phyloP scores from a whole-genome alignment of 2,329 filamentous ascomycete genomes.

The Pyrenophora graminea region DNA sequence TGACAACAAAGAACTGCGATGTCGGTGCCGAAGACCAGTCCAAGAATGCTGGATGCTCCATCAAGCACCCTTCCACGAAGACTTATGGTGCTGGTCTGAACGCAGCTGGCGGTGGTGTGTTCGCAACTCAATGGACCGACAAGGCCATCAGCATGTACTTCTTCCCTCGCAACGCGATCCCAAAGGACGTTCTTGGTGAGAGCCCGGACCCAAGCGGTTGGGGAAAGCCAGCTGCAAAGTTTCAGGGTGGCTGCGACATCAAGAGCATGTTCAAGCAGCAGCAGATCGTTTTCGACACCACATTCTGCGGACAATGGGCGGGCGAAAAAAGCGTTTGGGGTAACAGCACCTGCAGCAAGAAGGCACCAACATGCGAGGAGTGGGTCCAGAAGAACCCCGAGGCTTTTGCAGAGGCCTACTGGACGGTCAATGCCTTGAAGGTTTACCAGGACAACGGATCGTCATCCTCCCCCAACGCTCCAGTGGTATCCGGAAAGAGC shows the following conservation, averaged over 20 bases:
- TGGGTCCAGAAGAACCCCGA: constrained; percentile 73
- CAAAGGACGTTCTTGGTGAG: constrained; percentile 63
- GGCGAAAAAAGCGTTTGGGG: constrained; percentile 66
- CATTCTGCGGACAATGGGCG: constrained; percentile 89
- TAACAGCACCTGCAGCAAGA: constrained; percentile 61
- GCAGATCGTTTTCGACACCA: constrained; percentile 79
- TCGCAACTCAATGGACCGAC: constrained; percentile 66
- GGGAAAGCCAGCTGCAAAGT: constrained; percentile 70
- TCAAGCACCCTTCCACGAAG: constrained; percentile 45
- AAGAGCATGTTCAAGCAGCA: constrained; percentile 70
- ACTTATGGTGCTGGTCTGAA: constrained; percentile 62
- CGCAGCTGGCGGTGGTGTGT: constrained; percentile 50
- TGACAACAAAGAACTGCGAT: constrained; percentile 56
- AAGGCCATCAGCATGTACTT: constrained; percentile 77
- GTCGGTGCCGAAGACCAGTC: constrained; percentile 47
- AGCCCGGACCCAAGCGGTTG: constrained; percentile 69
- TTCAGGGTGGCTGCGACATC: constrained; percentile 72
- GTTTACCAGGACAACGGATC: constrained; percentile 43
- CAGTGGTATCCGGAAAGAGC: constrained; percentile 18
- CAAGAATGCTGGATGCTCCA: constrained; percentile 50
- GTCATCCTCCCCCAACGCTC: constrained; percentile 12
- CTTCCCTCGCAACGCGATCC: constrained; percentile 72
- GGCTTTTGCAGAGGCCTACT: constrained; percentile 75
- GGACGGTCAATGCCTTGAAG: constrained; percentile 62
- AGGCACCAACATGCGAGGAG: constrained; percentile 68